phyloP scores from a whole-genome alignment of 2,329 filamentous ascomycete species.

The Fusarium sp. region DNA sequence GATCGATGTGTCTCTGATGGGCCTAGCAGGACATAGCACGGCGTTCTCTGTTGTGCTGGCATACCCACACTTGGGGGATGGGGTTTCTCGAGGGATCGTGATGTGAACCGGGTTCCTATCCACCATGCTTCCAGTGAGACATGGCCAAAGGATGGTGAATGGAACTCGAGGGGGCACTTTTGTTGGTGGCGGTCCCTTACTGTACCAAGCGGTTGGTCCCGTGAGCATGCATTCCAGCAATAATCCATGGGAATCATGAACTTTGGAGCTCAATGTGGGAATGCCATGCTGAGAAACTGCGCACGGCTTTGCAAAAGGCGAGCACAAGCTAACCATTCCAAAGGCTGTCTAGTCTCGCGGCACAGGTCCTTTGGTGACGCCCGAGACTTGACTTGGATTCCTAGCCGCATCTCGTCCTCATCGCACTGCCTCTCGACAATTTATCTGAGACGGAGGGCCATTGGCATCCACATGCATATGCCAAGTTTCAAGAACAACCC shows the following conservation, averaged over 20 bases:
- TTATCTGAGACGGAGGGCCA: neutral
- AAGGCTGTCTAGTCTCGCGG: conserved; percentile 3
- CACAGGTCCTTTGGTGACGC: neutral
- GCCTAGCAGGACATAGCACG: neutral
- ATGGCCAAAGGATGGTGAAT: neutral
- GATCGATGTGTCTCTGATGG: neutral
- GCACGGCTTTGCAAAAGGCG: neutral
- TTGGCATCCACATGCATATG: neutral
- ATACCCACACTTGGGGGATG: neutral
- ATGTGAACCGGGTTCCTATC: neutral
- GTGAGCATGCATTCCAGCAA: conserved; percentile 7
- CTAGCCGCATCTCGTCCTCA: neutral
- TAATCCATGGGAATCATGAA: conserved; percentile 16
- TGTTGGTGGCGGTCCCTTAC: conserved; percentile 9
- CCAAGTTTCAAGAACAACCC: neutral
- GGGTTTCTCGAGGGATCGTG: neutral
- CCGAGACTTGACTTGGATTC: neutral
- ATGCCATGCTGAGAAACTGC: conserved; percentile 18
- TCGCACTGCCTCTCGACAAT: neutral
- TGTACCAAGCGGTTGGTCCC: neutral
- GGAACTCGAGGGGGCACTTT: neutral
- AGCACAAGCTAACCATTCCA: conserved; percentile 10
- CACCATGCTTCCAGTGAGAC: neutral
- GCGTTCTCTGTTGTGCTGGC: neutral
- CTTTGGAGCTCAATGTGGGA: conserved; percentile 1